Percentiles rank a stretch among this genome's conserved stretches.
These are phyloP conservation scores for Kwoniella dendrophila DNA, from an alignment of 768 basidiomycete genomes.

Conservation along the genomic window DNA sequence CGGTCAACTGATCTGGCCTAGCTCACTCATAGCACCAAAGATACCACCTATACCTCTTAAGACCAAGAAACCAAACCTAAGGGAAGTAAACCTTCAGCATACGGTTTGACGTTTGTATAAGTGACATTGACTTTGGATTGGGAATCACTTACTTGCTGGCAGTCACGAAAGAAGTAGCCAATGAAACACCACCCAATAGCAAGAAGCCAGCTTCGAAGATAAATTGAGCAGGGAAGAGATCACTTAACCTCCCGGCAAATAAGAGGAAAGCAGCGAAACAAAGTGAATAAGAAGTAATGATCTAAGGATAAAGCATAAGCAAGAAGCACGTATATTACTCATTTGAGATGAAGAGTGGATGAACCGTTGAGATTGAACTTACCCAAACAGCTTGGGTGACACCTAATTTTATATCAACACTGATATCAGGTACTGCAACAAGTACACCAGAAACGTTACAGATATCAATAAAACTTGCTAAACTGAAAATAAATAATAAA, in stretches of 20 bases:
- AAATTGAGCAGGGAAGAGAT: slow-evolving; percentile 54
- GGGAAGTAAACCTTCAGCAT: no score
- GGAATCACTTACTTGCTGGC: slow-evolving; percentile 48
- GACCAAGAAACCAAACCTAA: slow-evolving; percentile 59
- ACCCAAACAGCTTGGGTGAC: slow-evolving; percentile 36
- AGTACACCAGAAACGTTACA: slow-evolving; percentile 56
- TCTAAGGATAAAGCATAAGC: slow-evolving; percentile 29
- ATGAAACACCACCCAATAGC: slow-evolving; percentile 58
- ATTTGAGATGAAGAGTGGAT: not conserved
- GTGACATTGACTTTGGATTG: not conserved
- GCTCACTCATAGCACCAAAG: slow-evolving; percentile 59
- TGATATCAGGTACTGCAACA: slow-evolving; percentile 41
- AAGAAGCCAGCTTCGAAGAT: slow-evolving; percentile 59
- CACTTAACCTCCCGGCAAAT: slow-evolving; percentile 47
- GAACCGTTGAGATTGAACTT: not conserved
- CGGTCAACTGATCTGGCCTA: no score
- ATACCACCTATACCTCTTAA: slow-evolving; percentile 63
- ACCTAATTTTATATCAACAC: slow-evolving; percentile 30
- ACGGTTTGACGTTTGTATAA: not conserved
- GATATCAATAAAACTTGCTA: slow-evolving; percentile 29
- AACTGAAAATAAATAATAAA: slow-evolving; percentile 25
- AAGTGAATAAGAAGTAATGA: slow-evolving; percentile 43
- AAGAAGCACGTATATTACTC: not conserved
- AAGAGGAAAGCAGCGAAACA: slow-evolving; percentile 44
- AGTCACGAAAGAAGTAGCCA: slow-evolving; percentile 60